Conservation (phyloP, 129 eudicot species). For the Artemisia argyi region DNA sequence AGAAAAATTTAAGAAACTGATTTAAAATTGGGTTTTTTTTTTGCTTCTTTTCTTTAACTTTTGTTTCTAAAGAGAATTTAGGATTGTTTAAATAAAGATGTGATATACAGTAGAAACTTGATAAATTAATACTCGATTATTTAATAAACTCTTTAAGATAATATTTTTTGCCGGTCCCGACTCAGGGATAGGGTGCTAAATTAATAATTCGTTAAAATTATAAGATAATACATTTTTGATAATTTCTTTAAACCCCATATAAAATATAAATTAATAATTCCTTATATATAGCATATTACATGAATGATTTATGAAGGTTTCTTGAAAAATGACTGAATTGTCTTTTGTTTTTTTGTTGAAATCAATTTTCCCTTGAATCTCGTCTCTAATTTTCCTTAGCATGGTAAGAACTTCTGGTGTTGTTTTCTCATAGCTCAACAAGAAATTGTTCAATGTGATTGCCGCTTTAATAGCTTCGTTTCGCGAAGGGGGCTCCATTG, state of each 20-base stretch:
- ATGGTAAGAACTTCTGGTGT: conserved; percentile 27
- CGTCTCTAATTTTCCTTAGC: conserved; percentile 40
- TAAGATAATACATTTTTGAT: conserved; percentile 39
- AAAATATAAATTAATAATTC: conserved; percentile 30
- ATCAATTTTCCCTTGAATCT: conserved; percentile 39
- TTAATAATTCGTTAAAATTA: conserved; percentile 42
- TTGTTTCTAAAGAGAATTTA: too few species aligned
- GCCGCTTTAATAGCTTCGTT: conserved; percentile 25
- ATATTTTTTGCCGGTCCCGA: conserved; percentile 40
- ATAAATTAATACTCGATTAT: conserved; percentile 39
- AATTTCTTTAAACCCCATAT: conserved; percentile 35
- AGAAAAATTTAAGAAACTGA: too few species aligned
- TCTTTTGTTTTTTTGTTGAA: conserved; percentile 29
- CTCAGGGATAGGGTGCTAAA: conserved; percentile 35
- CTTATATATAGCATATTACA: conserved; percentile 9
- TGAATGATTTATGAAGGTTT: conserved; percentile 27
- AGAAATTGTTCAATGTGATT: conserved; percentile 32
- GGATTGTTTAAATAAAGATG: too few species aligned
- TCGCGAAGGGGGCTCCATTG: conserved; percentile 9
- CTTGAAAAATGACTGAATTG: conserved; percentile 16
- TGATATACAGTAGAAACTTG: conserved; percentile 20
- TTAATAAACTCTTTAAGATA: conserved; percentile 36
- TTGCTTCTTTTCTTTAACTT: too few species aligned
- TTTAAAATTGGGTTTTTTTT: too few species aligned
- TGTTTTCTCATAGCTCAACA: conserved; percentile 30